A percentile compares a stretch with the other conserved stretches of the same genome.
Evolutionary conservation across 2,329 filamentous ascomycete species (phyloP).

Genomic region (Coleophoma crateriformis): DNA sequence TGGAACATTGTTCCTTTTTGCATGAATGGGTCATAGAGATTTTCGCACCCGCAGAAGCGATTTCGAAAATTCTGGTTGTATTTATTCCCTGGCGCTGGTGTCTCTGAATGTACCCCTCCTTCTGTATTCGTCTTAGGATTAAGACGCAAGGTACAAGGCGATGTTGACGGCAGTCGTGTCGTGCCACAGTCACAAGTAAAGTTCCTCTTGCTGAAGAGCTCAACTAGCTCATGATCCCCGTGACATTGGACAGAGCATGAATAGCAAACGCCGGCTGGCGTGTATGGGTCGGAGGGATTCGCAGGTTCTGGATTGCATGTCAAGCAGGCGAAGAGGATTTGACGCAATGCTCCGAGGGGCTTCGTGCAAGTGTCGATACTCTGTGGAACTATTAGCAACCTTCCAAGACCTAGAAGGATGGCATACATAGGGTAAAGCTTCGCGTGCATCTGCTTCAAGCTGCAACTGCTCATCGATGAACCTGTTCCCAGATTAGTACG

Average conservation of each 20-base stretch:
- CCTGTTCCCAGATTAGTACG: constrained; percentile 34
- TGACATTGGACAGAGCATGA: constrained; percentile 96
- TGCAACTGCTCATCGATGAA: constrained; percentile 87
- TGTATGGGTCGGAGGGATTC: constrained; percentile 56
- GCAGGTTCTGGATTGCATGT: constrained; percentile 83
- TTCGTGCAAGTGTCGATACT: constrained; percentile 93
- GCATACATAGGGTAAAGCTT: constrained; percentile 85
- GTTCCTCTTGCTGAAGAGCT: constrained; percentile 92
- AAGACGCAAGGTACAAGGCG: constrained; percentile 70
- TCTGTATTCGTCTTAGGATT: constrained; percentile 70
- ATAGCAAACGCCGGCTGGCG: constrained; percentile 84
- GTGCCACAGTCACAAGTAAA: constrained; percentile 97
- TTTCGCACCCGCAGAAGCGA: constrained; percentile 82
- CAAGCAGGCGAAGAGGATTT: constrained; percentile 85
- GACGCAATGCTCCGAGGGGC: constrained; percentile 79
- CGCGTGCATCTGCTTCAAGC: constrained; percentile 90
- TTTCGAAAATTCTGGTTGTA: constrained; percentile 98
- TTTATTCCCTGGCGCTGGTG: constrained; percentile 66
- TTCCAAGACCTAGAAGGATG: neutral
- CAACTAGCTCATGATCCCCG: constrained; percentile 88
- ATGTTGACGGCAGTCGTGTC: constrained; percentile 60
- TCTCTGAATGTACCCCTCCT: constrained; percentile 71
- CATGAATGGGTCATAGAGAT: constrained; percentile 80
- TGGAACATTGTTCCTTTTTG: constrained; percentile 99
- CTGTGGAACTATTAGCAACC: constrained; percentile 35